These are phyloP conservation scores for Bonia amplexicaulis DNA, from an alignment of 176 grass and related monocot species.

Conservation along the genomic window DNA sequence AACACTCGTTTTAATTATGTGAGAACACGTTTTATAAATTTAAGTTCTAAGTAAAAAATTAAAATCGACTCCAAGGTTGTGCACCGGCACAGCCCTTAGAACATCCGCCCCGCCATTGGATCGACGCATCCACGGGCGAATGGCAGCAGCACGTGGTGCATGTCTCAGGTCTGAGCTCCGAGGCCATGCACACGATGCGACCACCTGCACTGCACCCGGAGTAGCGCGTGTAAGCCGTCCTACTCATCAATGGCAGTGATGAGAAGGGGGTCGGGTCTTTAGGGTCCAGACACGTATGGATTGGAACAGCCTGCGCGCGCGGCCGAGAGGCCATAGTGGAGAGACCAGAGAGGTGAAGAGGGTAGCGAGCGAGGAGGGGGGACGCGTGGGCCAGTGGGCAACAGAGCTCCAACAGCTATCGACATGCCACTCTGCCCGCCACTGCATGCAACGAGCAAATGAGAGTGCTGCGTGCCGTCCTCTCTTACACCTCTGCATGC, in stretches of 20 bases:
- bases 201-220: background rate
- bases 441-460: constrained; percentile 22
- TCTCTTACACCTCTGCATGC: background rate
- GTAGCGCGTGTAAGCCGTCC: constrained; percentile 15
- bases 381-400: constrained; percentile 6
- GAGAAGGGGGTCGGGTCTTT: background rate
- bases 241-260: constrained; percentile 29
- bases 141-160: background rate
- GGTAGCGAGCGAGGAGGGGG: background rate
- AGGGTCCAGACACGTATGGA: background rate
- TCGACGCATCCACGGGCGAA: no score
- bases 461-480: background rate
- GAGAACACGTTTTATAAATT: no score
- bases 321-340: background rate
- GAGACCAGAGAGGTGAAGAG: background rate
- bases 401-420: constrained; percentile 42
- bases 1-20: no score
- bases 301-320: background rate
- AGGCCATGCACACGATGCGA: background rate
- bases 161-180: background rate
- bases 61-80: no score
- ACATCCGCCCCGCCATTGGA: background rate
- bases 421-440: constrained; percentile 39
- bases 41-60: no score
- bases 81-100: background rate